Conservation (phyloP, 1,139 yeast genomes). For the Torulaspora pretoriensis region DNA sequence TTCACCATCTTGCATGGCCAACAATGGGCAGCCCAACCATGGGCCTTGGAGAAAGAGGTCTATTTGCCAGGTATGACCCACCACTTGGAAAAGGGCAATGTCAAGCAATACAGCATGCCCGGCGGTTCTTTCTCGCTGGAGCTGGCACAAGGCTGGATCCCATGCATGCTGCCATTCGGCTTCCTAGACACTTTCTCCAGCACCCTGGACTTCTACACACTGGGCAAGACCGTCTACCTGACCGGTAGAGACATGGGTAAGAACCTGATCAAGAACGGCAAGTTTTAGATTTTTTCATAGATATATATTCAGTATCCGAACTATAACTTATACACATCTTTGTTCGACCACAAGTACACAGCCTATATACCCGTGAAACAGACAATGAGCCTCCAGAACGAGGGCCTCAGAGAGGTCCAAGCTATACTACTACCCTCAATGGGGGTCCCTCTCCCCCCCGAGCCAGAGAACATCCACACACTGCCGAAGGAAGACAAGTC, state of each 20-base stretch:
- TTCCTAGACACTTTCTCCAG: conserved; percentile 74
- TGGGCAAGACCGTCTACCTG: conserved; percentile 61
- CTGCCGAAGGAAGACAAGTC: conserved; percentile 3
- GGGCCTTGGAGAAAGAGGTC: conserved; percentile 56
- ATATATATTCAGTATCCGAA: conserved; percentile 5
- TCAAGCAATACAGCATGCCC: conserved; percentile 85
- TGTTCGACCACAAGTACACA: background rate
- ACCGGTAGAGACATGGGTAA: conserved; percentile 75
- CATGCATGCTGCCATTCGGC: conserved; percentile 96
- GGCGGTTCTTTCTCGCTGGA: conserved; percentile 82
- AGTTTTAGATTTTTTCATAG: conserved; percentile 39
- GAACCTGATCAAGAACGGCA: conserved; percentile 49
- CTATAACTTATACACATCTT: background rate
- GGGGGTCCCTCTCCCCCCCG: conserved; percentile 4
- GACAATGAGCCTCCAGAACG: conserved; percentile 13
- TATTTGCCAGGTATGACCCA: conserved; percentile 82
- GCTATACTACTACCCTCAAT: conserved; percentile 13
- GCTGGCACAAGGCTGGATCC: conserved; percentile 98
- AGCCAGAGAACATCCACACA: background rate
- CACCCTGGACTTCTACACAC: conserved; percentile 71
- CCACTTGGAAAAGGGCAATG: conserved; percentile 65
- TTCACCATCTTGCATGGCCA: conserved; percentile 82
- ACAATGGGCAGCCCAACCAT: conserved; percentile 67
- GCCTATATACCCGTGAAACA: background rate
- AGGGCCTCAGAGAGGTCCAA: conserved; percentile 15